phyloP scores from a whole-genome alignment of 768 basidiomycete genomes.

The Mycena epipterygia region DNA sequence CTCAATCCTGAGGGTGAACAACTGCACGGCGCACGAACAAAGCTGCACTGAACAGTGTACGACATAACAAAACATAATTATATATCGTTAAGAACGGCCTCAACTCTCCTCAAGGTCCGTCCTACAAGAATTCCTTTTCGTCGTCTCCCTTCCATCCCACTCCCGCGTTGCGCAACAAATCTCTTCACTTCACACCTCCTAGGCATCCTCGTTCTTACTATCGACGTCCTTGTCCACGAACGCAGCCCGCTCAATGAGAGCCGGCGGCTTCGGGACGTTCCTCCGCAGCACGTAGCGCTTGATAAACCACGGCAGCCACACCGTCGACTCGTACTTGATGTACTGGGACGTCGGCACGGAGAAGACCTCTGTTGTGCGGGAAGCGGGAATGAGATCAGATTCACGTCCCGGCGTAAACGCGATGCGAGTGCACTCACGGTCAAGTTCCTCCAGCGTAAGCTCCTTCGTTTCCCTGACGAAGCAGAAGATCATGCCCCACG shows the following conservation, averaged over 20 bases:
- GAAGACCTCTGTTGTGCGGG: constrained; percentile 8
- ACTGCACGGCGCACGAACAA: no score
- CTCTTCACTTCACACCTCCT: not conserved
- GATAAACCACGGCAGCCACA: constrained; percentile 39
- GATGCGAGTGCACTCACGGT: constrained; percentile 18
- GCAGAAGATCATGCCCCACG: constrained; percentile 64
- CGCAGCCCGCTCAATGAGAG: constrained; percentile 15
- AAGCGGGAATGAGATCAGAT: not conserved
- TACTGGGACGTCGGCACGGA: constrained; percentile 40
- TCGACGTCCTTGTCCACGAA: constrained; percentile 17
- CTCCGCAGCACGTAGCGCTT: constrained; percentile 39
- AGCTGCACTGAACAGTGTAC: no score
- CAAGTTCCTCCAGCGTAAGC: constrained; percentile 36
- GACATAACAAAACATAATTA: no score
- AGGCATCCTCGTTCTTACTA: not conserved
- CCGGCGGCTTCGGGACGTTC: constrained; percentile 16
- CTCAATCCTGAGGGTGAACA: no score
- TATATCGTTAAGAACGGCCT: no score
- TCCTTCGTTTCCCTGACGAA: constrained; percentile 71
- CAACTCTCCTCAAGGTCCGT: no score
- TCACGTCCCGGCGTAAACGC: not conserved
- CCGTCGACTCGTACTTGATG: constrained; percentile 39
- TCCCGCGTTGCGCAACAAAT: not conserved
- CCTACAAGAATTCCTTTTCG: no score
- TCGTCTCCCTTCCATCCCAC: no score